Evolutionary conservation across 352 stramenopile genomes (phyloP), one percentile per base, ranked within the genome.

Genomic region (Pythium guiyangense): DNA sequence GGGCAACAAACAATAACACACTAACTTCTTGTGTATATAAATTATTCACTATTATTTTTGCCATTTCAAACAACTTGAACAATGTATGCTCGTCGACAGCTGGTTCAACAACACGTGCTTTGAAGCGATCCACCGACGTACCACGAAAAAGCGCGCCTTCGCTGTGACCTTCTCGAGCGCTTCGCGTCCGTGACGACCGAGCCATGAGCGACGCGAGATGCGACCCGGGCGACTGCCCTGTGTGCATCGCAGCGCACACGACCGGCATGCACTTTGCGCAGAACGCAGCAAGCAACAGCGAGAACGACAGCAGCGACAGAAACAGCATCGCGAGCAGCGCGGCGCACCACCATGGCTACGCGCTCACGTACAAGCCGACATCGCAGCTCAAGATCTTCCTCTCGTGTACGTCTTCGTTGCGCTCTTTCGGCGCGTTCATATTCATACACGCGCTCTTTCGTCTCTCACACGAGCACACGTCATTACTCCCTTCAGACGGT

Each of bases 351-450:
- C 34, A 34, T 25, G 34, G 15, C 31, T 60, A 64, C 42, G 62
- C 67, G 50, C 60, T 79, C 49, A 48, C 48, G 39, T 89, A 86
- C 60, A 70, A 69, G 35, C 68, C 71, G 52, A 74, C 63, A 49
- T 49, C 72, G 14, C 63, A 67, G 46, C 73, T 91, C 55, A 81
- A 84, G 70, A 82, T 91, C 59, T 91, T 91, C 44, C 60, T 91
- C 6, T 90, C 79, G 1, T 91, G 81, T 91, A 57, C 18, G 70
- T 10, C 4, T 14, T 20, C 15, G 4, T 20, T 10, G 39, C 11
- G 20, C 12, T 56, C n/a, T n/a, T n/a, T n/a, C n/a, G n/a, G n/a
- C n/a, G n/a, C n/a, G n/a, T n/a, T n/a, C n/a, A n/a, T n/a, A n/a
- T n/a, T n/a, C n/a, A n/a, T n/a, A n/a, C n/a, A n/a, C n/a, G n/a